Evolutionary conservation across 768 basidiomycete species (phyloP).

Genomic region (Gymnopilus junonius): DNA sequence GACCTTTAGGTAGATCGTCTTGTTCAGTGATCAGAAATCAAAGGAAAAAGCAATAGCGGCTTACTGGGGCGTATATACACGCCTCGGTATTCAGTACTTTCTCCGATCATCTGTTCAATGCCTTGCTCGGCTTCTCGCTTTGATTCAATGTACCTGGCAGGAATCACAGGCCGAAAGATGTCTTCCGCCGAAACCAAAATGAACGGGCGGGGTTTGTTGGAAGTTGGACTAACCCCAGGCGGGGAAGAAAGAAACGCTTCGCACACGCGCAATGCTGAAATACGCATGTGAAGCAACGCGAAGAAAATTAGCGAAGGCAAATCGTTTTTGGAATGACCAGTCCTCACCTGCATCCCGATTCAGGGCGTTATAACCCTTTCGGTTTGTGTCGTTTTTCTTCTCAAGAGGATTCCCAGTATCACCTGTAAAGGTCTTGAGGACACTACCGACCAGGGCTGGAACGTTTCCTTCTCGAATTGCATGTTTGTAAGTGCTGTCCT

Average conservation of each 20-base stretch:
- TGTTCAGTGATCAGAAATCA: conserved; percentile 9
- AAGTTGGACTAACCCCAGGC: conserved; percentile 27
- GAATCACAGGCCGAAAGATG: conserved; percentile 85
- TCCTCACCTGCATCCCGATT: conserved; percentile 90
- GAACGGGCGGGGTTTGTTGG: conserved; percentile 64
- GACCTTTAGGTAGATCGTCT: conserved; percentile 52
- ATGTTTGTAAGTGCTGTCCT: conserved; percentile 80
- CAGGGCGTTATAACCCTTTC: conserved; percentile 71
- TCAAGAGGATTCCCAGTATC: conserved; percentile 64
- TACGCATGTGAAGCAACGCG: conserved; percentile 15
- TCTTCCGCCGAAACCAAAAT: conserved; percentile 96
- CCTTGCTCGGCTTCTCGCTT: conserved; percentile 88
- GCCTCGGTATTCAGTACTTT: conserved; percentile 55
- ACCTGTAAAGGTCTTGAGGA: conserved; percentile 40
- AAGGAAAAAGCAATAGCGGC: conserved; percentile 30
- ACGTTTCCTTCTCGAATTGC: conserved; percentile 65
- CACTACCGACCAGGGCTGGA: conserved; percentile 49
- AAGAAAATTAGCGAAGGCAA: conserved; percentile 3
- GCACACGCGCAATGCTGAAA: conserved; percentile 73
- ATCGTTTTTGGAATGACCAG: background rate
- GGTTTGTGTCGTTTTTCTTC: conserved; percentile 30
- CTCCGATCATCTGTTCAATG: conserved; percentile 59
- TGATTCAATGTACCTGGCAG: conserved; percentile 87
- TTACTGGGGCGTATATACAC: conserved; percentile 91
- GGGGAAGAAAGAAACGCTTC: conserved; percentile 67